A percentile compares a stretch with the other conserved stretches of the same genome.
Conservation (phyloP, 352 stramenopile genomes). For the Globisporangium heterothallicum region DNA sequence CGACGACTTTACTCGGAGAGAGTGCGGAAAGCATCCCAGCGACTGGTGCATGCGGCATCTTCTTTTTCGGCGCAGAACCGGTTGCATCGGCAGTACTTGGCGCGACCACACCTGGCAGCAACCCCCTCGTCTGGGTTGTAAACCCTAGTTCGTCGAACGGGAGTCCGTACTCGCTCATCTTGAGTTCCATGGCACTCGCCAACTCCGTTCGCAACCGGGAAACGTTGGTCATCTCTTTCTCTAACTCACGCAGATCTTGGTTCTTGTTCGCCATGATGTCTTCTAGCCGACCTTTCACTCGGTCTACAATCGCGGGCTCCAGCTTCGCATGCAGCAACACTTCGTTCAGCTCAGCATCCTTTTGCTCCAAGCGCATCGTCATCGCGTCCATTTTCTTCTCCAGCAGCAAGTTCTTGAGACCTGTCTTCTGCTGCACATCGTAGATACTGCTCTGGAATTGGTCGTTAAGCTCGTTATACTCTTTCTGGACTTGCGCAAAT, state of each 20-base stretch:
- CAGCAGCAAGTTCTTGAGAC: constrained; percentile 92
- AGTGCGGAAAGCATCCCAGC: not conserved
- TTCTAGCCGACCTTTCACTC: constrained; percentile 82
- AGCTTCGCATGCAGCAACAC: constrained; percentile 89
- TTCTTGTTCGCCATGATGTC: constrained; percentile 90
- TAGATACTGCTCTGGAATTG: constrained; percentile 88
- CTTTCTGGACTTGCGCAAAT: constrained; percentile 71
- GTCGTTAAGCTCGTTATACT: constrained; percentile 88
- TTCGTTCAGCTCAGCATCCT: constrained; percentile 91
- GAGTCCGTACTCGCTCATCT: constrained; percentile 90
- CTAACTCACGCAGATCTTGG: constrained; percentile 74
- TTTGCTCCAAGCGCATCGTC: constrained; percentile 82
- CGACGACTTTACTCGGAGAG: constrained; percentile 3
- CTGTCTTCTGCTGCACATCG: constrained; percentile 91
- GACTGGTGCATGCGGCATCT: not conserved
- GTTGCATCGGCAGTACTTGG: not conserved
- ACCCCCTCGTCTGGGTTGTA: constrained; percentile 21
- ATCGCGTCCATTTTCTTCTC: constrained; percentile 92
- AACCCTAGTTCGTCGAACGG: constrained; percentile 88
- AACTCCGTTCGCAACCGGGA: constrained; percentile 79
- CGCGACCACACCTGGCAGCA: constrained; percentile 3
- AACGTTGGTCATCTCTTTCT: constrained; percentile 71
- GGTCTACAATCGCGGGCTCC: constrained; percentile 74
- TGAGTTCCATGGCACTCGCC: constrained; percentile 70
- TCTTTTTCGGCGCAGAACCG: constrained; percentile 16